Evolutionary conservation across 2,329 filamentous ascomycete species (phyloP), one percentile per base, ranked within the genome.

Genomic region (Trichoderma polysporum): DNA sequence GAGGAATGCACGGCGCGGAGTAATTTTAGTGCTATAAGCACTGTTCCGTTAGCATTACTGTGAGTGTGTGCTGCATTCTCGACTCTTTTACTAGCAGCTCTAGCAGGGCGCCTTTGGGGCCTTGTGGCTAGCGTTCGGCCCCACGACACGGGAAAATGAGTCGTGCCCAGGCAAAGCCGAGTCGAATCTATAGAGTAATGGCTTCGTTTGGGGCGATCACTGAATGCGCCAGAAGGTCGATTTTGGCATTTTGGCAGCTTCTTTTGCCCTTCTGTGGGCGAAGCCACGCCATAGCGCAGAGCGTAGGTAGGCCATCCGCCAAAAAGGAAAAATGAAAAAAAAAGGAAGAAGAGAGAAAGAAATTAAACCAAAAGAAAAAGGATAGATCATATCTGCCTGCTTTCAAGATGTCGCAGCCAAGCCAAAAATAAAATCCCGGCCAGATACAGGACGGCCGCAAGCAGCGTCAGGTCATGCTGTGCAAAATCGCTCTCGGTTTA

Each of bases 131-230:
- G 59, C 59, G 47, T 53, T 62, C 47, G 59, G 59, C 59, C 59
- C 59, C 59, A 62, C 59, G 59, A 62, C 33, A 62, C 59, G 59
- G 59, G 59, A 62, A 62, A 62, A 53, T 62, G 59, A 62, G 59
- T 62, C 59, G 59, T 53, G 59, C 59, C 59, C 59, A 61, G 58
- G 47, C 33, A 58, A 41, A 45, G 12, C 37, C 37, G 39, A 62
- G 49, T 25, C n/a, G 49, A 53, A 62, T 53, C 49, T 19, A 62
- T 22, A 62, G 59, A 53, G 59, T 62, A 62, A 62, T 62, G 47
- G 59, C 59, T 53, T 53, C 39, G 39, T 41, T 22, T n/a, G 47
- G 22, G 57, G 33, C 59, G 59, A 62, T 62, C 49, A 52, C 37
- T 35, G 59, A 22, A 53, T 41, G 35, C 47, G 35, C 47, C 37